Percentiles rank a stretch among this genome's conserved stretches.
phyloP scores from a whole-genome alignment of 2,329 filamentous ascomycete genomes.

The Botrytis elliptica region DNA sequence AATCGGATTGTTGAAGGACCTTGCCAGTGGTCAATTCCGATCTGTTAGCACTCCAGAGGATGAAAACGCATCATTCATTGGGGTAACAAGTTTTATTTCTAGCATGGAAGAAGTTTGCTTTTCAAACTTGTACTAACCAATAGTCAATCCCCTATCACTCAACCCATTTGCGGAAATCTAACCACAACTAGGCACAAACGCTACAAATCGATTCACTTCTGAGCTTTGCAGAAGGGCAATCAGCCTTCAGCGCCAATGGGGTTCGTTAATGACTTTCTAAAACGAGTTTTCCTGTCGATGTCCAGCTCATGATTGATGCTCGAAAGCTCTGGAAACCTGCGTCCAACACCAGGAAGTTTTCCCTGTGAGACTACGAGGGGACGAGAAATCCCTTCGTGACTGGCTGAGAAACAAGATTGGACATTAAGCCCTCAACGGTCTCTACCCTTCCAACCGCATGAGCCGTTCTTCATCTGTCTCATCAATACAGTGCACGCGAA shows the following conservation, averaged over 20 bases:
- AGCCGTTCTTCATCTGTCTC: not conserved
- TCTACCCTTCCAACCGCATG: too few relatives aligned
- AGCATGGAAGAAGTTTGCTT: not conserved
- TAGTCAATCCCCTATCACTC: not conserved
- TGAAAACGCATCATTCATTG: not conserved
- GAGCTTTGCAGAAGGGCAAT: not conserved
- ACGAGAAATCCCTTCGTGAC: too few relatives aligned
- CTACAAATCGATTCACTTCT: not conserved
- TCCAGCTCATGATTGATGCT: too few relatives aligned
- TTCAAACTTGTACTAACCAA: not conserved
- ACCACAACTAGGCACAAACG: not conserved
- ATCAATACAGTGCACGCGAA: not conserved
- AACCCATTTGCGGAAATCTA: not conserved
- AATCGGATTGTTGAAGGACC: constrained; percentile 6
- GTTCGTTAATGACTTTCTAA: too few relatives aligned
- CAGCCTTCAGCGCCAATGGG: too few relatives aligned
- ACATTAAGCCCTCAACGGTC: too few relatives aligned
- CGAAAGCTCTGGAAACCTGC: too few relatives aligned
- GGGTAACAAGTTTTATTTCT: not conserved
- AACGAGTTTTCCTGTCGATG: too few relatives aligned
- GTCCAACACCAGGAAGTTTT: too few relatives aligned
- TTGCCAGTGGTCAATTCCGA: not conserved
- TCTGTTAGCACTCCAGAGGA: not conserved
- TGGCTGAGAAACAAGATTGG: too few relatives aligned
- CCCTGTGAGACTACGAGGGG: too few relatives aligned